Base-by-base conservation (phyloP, 352 stramenopile genomes). In the Pythium dissimile region DNA sequence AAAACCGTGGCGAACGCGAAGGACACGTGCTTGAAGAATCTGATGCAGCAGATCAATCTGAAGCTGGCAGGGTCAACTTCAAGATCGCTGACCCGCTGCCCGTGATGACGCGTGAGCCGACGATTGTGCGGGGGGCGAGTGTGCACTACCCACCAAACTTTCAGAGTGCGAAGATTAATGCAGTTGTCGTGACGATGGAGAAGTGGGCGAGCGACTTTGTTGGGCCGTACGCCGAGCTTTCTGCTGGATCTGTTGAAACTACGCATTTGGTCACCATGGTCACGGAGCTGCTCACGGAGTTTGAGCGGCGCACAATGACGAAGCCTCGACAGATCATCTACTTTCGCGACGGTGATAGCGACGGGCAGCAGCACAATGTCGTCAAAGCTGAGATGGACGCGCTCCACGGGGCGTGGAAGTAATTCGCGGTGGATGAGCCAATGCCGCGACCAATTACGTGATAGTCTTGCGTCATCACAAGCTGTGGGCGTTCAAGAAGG, bases 101-200 rank as follows among this genome's bases (percentile, higher is more conserved):
- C 16, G 57, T 81, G 6, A 54, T 91, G n/a, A 74, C 52, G 10
- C 60, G 51, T 12, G 66, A 59, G 16, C 57, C 68, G 16, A 92
- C 83, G 21, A 95, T 95, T 42, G 77, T 94, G 34, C 88, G 94
- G 55, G 84, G 86, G 15, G 86, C 84, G 10, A 75, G 90, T 54
- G 75, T 93, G 24, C 77, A 86, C 41, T 81, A 94, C 51, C 77
- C 83, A n/a, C n/a, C n/a, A n/a, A n/a, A n/a, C n/a, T 37, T n/a
- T n/a, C n/a, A n/a, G n/a, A n/a, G n/a, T n/a, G n/a, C n/a, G n/a
- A 15, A 41, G 34, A 41, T 41, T 41, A 16, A 16, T n/a, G 34
- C 34, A 8, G 34, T 41, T 15, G 34, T 41, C 34, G 34, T n/a
- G 13, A 41, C 34, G 34, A 41, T 41, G 34, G 34, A 41, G 34